phyloP scores from a whole-genome alignment of 495 filamentous ascomycete species.

The Diplogelasinospora grovesii region DNA sequence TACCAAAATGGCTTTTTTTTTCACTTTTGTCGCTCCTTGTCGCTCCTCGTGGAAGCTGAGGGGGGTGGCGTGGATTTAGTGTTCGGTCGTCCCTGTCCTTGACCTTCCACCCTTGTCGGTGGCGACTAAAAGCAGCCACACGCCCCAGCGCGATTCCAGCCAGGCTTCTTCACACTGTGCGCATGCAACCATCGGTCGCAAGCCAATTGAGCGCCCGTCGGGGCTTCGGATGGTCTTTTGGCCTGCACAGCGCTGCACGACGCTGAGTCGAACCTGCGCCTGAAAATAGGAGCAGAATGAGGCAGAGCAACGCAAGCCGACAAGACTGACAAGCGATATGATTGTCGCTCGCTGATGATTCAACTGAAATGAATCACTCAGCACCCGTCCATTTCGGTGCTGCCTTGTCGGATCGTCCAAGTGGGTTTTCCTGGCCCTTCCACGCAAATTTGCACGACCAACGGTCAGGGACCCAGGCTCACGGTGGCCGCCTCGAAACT shows the following conservation, averaged over 20 bases:
- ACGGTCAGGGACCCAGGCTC: slow-evolving; percentile 19
- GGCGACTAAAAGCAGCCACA: slow-evolving; percentile 8
- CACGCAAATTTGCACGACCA: slow-evolving; percentile 17
- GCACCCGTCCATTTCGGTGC: slow-evolving; percentile 6
- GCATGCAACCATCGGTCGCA: neutral
- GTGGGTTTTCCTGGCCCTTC: slow-evolving; percentile 5
- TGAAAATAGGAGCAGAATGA: slow-evolving; percentile 7
- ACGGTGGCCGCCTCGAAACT: slow-evolving; percentile 15
- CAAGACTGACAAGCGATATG: neutral
- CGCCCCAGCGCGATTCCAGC: slow-evolving; percentile 4
- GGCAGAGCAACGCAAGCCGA: slow-evolving; percentile 5
- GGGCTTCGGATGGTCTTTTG: neutral
- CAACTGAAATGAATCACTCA: slow-evolving; percentile 19
- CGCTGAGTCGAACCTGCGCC: slow-evolving; percentile 4
- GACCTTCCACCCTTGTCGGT: slow-evolving; percentile 8
- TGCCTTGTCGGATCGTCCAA: slow-evolving; percentile 11
- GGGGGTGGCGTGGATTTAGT: slow-evolving; percentile 14
- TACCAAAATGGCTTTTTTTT: slow-evolving; percentile 5
- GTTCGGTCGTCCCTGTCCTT: slow-evolving; percentile 2
- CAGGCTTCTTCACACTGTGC: slow-evolving; percentile 8
- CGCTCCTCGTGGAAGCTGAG: slow-evolving; percentile 6
- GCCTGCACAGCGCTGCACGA: neutral
- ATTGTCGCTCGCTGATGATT: slow-evolving; percentile 5
- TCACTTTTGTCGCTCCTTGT: no score
- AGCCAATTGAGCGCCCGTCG: neutral